Percentiles rank a stretch among this genome's conserved stretches.
Conservation (phyloP, 2,329 filamentous ascomycete genomes). For the Aspergillus uvarum region DNA sequence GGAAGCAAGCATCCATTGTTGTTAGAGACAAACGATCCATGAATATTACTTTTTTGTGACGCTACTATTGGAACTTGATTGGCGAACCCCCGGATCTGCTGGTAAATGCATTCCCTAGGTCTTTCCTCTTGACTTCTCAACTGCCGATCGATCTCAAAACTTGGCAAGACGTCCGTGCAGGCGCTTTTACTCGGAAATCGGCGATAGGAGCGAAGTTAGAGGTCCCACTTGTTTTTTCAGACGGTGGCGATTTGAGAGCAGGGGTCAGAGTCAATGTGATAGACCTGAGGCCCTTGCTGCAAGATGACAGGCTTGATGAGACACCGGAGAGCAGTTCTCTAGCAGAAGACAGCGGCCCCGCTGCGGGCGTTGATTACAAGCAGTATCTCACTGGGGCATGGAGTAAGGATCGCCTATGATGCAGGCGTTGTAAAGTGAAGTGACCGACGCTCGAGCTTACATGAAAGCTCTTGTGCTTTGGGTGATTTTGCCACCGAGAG, state of each 20-base stretch:
- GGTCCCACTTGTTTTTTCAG: background rate
- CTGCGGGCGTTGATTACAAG: background rate
- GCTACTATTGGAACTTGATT: conserved; percentile 8
- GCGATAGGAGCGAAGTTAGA: background rate
- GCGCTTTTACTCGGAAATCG: background rate
- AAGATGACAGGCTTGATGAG: conserved; percentile 14
- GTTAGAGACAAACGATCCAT: conserved; percentile 24
- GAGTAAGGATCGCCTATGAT: background rate
- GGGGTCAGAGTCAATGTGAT: conserved; percentile 1
- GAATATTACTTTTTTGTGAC: conserved; percentile 18
- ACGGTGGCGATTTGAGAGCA: conserved; percentile 12
- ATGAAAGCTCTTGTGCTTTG: background rate
- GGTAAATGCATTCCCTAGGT: background rate
- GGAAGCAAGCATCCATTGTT: conserved; percentile 16
- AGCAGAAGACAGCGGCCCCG: background rate
- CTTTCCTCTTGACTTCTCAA: background rate
- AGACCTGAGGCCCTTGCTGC: conserved; percentile 4
- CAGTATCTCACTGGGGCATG: background rate
- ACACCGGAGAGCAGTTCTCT: background rate
- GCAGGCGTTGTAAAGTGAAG: background rate
- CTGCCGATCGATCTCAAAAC: background rate
- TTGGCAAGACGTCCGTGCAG: conserved; percentile 13
- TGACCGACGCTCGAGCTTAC: background rate
- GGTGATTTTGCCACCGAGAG: conserved; percentile 11
- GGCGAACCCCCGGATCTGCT: background rate